phyloP scores from a whole-genome alignment of 2,329 filamentous ascomycete genomes.

The Bipolaris gigantea region DNA sequence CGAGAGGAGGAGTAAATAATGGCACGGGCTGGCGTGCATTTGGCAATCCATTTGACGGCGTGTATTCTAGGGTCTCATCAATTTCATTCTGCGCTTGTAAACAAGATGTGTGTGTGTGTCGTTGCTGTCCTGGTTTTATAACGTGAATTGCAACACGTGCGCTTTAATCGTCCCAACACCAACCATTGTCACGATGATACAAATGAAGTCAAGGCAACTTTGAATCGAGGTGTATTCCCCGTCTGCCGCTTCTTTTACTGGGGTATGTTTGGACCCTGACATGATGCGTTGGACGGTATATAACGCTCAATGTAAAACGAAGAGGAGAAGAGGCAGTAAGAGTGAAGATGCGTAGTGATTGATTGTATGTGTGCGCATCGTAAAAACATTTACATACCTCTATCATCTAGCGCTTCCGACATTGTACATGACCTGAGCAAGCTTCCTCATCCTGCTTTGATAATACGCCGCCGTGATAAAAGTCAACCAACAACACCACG shows the following conservation, averaged over 20 bases:
- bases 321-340: no score
- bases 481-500: not conserved
- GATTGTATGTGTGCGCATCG: not conserved
- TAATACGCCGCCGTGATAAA: not conserved
- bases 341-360: no score
- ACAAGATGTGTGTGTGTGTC: constrained; percentile 31
- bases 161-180: not conserved
- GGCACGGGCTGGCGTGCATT: constrained; percentile 35
- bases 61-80: constrained; percentile 42
- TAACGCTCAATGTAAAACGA: no score
- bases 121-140: not conserved
- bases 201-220: no score
- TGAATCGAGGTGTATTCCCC: no score
- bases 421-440: not conserved
- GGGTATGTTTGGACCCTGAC: no score
- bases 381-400: not conserved
- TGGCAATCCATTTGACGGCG: constrained; percentile 39
- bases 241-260: no score
- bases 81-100: constrained; percentile 37
- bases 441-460: not conserved
- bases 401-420: not conserved
- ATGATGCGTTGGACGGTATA: no score
- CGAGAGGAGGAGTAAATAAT: constrained; percentile 37
- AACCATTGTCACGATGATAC: no score
- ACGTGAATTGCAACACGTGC: not conserved